A percentile compares a stretch with the other conserved stretches of the same genome.
These are phyloP conservation scores for Noccaea bulbosa DNA, from an alignment of 345 rosid genomes.

Conservation along the genomic window DNA sequence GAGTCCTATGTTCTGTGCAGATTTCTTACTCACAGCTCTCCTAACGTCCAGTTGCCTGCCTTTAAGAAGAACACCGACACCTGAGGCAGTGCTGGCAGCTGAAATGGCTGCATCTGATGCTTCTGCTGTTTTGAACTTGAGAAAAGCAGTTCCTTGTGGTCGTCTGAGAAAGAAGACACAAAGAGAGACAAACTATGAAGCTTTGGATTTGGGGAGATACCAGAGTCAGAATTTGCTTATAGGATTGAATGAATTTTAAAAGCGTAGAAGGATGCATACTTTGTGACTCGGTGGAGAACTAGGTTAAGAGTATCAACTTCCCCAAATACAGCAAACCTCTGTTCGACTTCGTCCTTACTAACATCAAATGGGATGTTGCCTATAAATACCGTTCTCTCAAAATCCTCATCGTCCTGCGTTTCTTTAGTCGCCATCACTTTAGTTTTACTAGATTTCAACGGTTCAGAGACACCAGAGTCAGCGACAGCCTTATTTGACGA, in stretches of 20 bases:
- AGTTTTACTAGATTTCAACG: slow-evolving; percentile 49
- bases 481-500: slow-evolving; percentile 40
- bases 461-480: slow-evolving; percentile 46
- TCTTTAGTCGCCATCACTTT: slow-evolving; percentile 46
- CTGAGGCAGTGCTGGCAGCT: slow-evolving; percentile 67
- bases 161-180: slow-evolving; percentile 60
- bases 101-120: slow-evolving; percentile 73
- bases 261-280: slow-evolving; percentile 50
- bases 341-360: slow-evolving; percentile 69
- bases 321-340: slow-evolving; percentile 76
- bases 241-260: slow-evolving; percentile 6
- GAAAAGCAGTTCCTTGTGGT: slow-evolving; percentile 89
- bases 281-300: slow-evolving; percentile 85
- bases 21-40: slow-evolving; percentile 83
- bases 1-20: slow-evolving; percentile 71
- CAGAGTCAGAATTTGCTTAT: not conserved
- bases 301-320: slow-evolving; percentile 70
- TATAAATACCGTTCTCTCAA: slow-evolving; percentile 73
- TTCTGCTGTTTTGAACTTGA: slow-evolving; percentile 76
- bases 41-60: slow-evolving; percentile 77
- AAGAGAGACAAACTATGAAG: slow-evolving; percentile 7
- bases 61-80: slow-evolving; percentile 71
- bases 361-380: slow-evolving; percentile 87
- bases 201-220: slow-evolving; percentile 13
- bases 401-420: slow-evolving; percentile 58